A percentile compares a stretch with the other conserved stretches of the same genome.
Conservation (phyloP, 1,284 basidiomycete genomes). For the Ceratobasidium sp. region DNA sequence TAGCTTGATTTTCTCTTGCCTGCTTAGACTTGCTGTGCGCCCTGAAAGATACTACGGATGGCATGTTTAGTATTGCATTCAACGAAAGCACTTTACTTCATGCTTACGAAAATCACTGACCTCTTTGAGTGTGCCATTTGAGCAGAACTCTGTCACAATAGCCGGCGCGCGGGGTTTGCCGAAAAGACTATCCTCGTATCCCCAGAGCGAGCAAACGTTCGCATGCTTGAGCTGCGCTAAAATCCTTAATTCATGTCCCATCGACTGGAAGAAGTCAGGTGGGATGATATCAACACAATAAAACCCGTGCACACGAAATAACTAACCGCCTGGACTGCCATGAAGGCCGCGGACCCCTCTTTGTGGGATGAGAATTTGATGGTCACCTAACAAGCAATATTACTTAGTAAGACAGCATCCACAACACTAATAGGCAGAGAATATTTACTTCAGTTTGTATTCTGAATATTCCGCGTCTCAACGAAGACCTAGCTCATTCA, state of each 20-base stretch:
- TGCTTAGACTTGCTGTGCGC: neutral
- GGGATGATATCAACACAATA: too few relatives aligned
- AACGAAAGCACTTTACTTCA: too few relatives aligned
- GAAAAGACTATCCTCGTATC: conserved; percentile 1
- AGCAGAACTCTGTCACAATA: conserved; percentile 16
- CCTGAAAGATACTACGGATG: neutral
- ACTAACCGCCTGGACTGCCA: neutral
- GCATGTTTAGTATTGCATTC: neutral
- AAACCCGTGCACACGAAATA: neutral
- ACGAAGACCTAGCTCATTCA: neutral
- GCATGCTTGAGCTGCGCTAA: conserved; percentile 16
- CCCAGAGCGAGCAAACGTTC: conserved; percentile 14
- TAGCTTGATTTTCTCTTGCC: neutral
- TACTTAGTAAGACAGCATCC: neutral
- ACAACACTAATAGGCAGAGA: neutral
- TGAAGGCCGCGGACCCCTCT: neutral
- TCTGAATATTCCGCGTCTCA: conserved; percentile 14
- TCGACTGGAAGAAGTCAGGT: too few relatives aligned
- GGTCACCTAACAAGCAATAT: neutral
- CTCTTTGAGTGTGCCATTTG: neutral
- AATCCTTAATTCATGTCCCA: conserved; percentile 9
- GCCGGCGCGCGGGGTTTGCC: neutral
- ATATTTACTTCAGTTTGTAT: neutral
- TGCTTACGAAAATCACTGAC: neutral
- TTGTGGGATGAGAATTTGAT: conserved; percentile 3